A percentile compares a stretch with the other conserved stretches of the same genome.
These are phyloP conservation scores for Evernia prunastri DNA, from an alignment of 495 filamentous ascomycete genomes.

Conservation along the genomic window DNA sequence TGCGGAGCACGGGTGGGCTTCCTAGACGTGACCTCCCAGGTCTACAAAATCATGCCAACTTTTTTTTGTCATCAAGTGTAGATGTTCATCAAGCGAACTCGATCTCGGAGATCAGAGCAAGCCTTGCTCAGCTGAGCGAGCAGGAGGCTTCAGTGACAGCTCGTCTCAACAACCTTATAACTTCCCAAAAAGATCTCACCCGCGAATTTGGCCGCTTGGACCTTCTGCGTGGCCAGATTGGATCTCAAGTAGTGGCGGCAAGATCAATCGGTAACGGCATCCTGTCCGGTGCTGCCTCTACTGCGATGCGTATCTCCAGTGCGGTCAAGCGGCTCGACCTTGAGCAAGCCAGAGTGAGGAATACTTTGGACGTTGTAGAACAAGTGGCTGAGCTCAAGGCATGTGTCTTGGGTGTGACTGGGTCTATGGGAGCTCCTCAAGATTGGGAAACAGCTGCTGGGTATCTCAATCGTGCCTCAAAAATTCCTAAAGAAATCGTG, in stretches of 20 bases:
- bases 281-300: constrained; percentile 75
- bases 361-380: constrained; percentile 86
- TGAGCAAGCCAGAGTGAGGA: constrained; percentile 83
- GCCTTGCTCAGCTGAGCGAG: constrained; percentile 63
- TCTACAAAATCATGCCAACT: not conserved
- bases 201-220: constrained; percentile 84
- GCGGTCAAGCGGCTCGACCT: constrained; percentile 80
- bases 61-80: not conserved
- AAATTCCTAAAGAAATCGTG: constrained; percentile 72
- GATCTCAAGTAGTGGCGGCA: constrained; percentile 78
- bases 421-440: constrained; percentile 94
- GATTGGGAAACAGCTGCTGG: constrained; percentile 96
- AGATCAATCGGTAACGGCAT: constrained; percentile 79
- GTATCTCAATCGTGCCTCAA: constrained; percentile 74
- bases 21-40: not conserved
- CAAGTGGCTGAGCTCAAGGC: constrained; percentile 94
- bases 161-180: constrained; percentile 66
- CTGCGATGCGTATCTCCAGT: constrained; percentile 77
- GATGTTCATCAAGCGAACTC: constrained; percentile 48
- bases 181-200: constrained; percentile 74
- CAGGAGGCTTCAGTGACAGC: constrained; percentile 69
- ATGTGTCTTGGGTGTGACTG: constrained; percentile 89
- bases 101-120: constrained; percentile 68
- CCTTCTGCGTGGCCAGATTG: constrained; percentile 78
- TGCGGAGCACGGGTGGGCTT: not conserved